Base-by-base conservation (phyloP, 2,329 filamentous ascomycete genomes). In the Epichloe gansuensis region DNA sequence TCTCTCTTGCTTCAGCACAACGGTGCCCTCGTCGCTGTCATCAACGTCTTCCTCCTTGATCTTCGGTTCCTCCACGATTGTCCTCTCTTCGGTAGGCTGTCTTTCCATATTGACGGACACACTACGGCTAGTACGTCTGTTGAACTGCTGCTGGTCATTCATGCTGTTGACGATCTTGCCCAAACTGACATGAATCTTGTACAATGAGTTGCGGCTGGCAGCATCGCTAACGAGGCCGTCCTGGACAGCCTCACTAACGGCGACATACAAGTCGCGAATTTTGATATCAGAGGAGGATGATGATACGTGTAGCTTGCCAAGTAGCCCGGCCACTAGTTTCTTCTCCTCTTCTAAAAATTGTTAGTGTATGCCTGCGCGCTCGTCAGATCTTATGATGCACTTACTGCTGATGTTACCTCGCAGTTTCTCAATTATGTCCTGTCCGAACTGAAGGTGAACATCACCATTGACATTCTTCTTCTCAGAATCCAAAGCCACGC, bases 261-360 rank as follows among this genome's bases (percentile, higher is more conserved):
- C 73, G 35, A 75, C 72, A 65, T 84, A 82, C 38, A 81, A 63
- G 41, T 76, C 72, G 57, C 79, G 71, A 55, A 83, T 70, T 60
- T 79, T 80, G 23, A 77, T 72, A 56, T 81, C 75, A 0, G 75
- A 74, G 0, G 82, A 82, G 1, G 84, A 74, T 0, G 88, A 78
- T 1, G 85, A 83, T 47, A 97, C 77, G 63, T 91, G 82, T 2
- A 96, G 74, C 68, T 96, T 97, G 58, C 82, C 82, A 1, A 97
- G 77, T 47, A 96, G 79, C 0, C 83, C 78, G 31, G 88, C 82
- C 9, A 93, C 72, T 1, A 85, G 77, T 66, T 94, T 96, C 71
- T 87, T 88, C 68, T 96, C 91, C 58, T 95, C 90, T 65, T 87
- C 85, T 85, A 63, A 49, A 37, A 6, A 2, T 21, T 55, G 63